Evolutionary conservation across 1,284 basidiomycete species (phyloP), one percentile per base, ranked within the genome.

Genomic region (Hortiboletus rubellus): DNA sequence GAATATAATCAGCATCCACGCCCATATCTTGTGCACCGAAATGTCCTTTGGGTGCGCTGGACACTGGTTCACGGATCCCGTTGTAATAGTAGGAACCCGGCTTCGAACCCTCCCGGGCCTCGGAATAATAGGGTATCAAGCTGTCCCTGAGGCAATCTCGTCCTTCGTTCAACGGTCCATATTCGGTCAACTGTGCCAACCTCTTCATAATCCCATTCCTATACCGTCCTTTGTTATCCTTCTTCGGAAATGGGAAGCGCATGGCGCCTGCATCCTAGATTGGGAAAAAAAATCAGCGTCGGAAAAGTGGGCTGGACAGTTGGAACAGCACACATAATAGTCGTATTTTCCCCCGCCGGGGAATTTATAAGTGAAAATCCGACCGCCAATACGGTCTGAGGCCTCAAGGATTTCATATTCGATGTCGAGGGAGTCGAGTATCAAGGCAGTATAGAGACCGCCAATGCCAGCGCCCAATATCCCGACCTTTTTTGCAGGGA

Each of bases 381-480:
- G 66, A 1, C 75, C 76, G 8, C 75, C 75, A 24, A 59, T 49
- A 24, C 65, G 60, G 3, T 60, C 50, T 5, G 48, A 53, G 2
- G 70, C 74, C 54, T 77, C 75, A 0, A 76, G 46, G n/a, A 76
- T 68, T 34, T 73, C 64, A 51, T 72, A 77, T 1, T 56, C 22
- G 50, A 76, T 72, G 12, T 61, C 64, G 17, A 72, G 64, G 5
- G 53, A 59, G 12, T 76, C 65, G 7, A 77, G 69, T 0, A 76
- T 74, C 54, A 76, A 60, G 30, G 72, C 74, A 1, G 70, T 59
- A 52, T 76, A 77, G n/a, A 76, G 60, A 18, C 76, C 75, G 17
- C 74, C 75, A 7, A 69, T 63, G 3, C 73, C 72, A 37, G 65
- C 63, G 1, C 63, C 63, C 7, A 64, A 12, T 11, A 64, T 66